Evolutionary conservation across 2,329 filamentous ascomycete species (phyloP), one percentile per base, ranked within the genome.

Genomic region (Diaporthe destruens): DNA sequence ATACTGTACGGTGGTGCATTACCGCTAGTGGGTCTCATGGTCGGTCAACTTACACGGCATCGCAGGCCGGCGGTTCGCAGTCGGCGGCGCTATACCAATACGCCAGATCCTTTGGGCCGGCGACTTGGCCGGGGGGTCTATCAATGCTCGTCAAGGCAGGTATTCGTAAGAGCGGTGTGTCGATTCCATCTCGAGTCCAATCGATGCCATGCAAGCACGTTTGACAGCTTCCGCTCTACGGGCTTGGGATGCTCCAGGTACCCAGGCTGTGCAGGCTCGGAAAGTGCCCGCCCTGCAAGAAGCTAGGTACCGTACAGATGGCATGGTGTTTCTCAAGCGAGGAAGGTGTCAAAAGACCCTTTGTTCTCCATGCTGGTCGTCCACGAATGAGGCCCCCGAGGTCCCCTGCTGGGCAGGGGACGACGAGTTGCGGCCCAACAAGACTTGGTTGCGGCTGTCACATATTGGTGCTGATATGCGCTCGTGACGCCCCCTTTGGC

Each of bases 91-190:
- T 65, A 11, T 65, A 63, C 44, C 47, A 66, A 25, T 20, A 25
- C 32, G 36, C 44, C 9, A 39, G 47, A 53, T 66, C 61, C 61
- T 53, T 66, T 66, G 61, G 61, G 47, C 61, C 47, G 61, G 47
- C 61, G 61, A 66, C 61, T 53, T 66, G 47, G 61, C 61, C 20
- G 32, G 61, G 61, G 61, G 61, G 20, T 51, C 32, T 51, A 32
- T 53, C 61, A 53, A 53, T 47, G 61, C 61, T 66, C 47, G 14
- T 66, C n/a, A 53, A 53, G 14, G 47, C 44, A 29, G 18, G 44
- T 23, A 39, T 14, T 49, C 42, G 55, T 47, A 70, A 42, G 51
- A 56, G 72, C 72, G 72, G 72, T 74, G 72, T 74, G 66, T 32
- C 23, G 29, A 25, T 44, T 51, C 20, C 29, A 55, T n/a, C 36